Evolutionary conservation across 2,329 filamentous ascomycete species (phyloP).

Genomic region (Geosmithia putterillii): DNA sequence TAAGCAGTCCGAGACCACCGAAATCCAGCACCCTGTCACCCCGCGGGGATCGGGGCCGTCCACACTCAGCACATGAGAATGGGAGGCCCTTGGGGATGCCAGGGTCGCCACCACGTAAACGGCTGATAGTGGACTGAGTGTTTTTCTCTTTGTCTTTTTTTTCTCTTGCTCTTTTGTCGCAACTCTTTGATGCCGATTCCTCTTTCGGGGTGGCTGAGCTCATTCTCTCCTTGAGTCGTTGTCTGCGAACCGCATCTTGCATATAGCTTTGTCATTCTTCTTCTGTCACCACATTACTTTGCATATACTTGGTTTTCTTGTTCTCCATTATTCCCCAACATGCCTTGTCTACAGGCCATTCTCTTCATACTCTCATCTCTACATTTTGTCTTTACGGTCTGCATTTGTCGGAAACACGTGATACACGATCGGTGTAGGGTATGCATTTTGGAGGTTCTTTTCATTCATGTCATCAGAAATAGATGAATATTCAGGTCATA

Average conservation of each 20-base stretch:
- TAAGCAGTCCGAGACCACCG: conserved; percentile 1
- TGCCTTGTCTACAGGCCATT: too few species aligned
- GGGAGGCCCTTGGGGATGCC: background rate
- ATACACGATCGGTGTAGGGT: too few species aligned
- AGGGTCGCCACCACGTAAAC: background rate
- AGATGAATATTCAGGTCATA: too few species aligned
- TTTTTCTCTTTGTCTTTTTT: background rate
- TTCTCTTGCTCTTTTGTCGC: background rate
- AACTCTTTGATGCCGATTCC: background rate
- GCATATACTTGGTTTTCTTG: background rate
- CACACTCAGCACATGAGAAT: background rate
- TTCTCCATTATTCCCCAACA: background rate
- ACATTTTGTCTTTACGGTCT: too few species aligned
- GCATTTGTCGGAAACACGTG: too few species aligned
- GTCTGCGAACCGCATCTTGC: too few species aligned
- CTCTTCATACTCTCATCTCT: too few species aligned
- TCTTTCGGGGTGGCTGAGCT: background rate
- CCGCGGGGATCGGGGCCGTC: background rate
- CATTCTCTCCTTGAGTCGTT: background rate
- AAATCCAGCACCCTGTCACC: background rate
- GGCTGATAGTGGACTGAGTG: background rate
- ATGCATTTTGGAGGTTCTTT: too few species aligned
- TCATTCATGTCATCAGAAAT: too few species aligned
- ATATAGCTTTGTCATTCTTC: too few species aligned
- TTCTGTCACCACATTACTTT: too few species aligned